Conservation (phyloP, 1,284 basidiomycete genomes). For the Pseudozyma thailandica region DNA sequence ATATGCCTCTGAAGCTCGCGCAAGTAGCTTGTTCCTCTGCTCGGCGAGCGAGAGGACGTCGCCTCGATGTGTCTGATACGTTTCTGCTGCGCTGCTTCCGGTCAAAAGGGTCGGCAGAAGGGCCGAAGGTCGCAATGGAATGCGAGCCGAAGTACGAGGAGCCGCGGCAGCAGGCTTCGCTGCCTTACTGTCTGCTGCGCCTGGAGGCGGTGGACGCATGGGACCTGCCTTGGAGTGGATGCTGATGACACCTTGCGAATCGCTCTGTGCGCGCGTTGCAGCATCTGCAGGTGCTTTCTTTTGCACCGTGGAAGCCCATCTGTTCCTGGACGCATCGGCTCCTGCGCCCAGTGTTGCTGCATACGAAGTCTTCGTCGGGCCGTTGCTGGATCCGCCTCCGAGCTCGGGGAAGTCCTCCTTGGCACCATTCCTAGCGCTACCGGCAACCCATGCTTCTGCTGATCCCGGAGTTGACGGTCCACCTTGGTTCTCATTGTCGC, state of each 20-base stretch:
- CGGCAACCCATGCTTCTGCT: not conserved
- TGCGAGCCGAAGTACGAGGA: constrained; percentile 30
- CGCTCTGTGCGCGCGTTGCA: constrained; percentile 25
- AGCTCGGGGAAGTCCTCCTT: constrained; percentile 86
- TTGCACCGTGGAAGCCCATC: constrained; percentile 59
- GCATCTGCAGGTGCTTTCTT: constrained; percentile 31
- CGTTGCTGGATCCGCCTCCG: constrained; percentile 62
- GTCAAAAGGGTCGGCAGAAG: constrained; percentile 83
- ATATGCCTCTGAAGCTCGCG: constrained; percentile 94
- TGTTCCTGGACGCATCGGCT: constrained; percentile 47
- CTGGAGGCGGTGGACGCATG: constrained; percentile 15
- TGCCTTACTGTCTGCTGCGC: constrained; percentile 5
- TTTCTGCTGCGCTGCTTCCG: constrained; percentile 73
- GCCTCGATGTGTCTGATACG: constrained; percentile 88
- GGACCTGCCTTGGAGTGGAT: constrained; percentile 34
- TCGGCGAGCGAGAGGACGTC: constrained; percentile 89
- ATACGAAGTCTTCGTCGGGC: constrained; percentile 33
- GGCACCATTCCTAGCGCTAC: constrained; percentile 6
- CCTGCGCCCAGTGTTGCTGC: constrained; percentile 29
- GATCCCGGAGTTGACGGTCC: constrained; percentile 69
- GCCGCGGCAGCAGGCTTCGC: not conserved
- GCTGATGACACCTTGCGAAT: constrained; percentile 32
- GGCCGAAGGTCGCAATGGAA: constrained; percentile 81
- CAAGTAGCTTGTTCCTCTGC: constrained; percentile 92
- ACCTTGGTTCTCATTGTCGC: constrained; percentile 60